These are phyloP conservation scores for Fusarium keratoplasticum DNA, from an alignment of 2,329 filamentous ascomycete species.

Conservation along the genomic window DNA sequence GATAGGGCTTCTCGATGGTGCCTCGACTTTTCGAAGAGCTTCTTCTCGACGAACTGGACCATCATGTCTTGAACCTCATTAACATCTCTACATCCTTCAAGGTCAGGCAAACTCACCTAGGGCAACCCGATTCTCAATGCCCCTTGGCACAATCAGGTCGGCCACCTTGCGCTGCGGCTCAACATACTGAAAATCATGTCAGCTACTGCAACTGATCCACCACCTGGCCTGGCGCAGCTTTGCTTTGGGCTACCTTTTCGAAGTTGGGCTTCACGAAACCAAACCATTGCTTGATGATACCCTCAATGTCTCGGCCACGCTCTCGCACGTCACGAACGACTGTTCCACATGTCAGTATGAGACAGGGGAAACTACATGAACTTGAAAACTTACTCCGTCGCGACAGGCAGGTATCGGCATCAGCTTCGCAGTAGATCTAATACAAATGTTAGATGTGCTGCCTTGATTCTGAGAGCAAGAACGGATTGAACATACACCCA, in stretches of 20 bases:
- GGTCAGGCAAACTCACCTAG: conserved; percentile 67
- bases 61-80: conserved; percentile 76
- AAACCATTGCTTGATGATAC: conserved; percentile 99
- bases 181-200: conserved; percentile 70
- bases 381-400: conserved; percentile 74
- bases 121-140: conserved; percentile 93
- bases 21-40: conserved; percentile 85
- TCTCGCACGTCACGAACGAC: conserved; percentile 90
- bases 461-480: neutral
- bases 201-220: conserved; percentile 6
- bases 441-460: conserved; percentile 9
- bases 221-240: neutral
- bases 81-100: neutral
- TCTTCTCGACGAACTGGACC: conserved; percentile 90
- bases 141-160: conserved; percentile 95
- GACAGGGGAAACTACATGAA: neutral
- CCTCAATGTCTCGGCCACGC: conserved; percentile 90
- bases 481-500: conserved; percentile 71
- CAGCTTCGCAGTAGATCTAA: conserved; percentile 94
- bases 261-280: conserved; percentile 96
- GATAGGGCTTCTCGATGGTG: conserved; percentile 84
- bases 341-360: conserved; percentile 49
- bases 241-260: conserved; percentile 67
- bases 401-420: conserved; percentile 92
- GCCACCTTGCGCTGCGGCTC: conserved; percentile 91